Conservation (phyloP, 2,329 filamentous ascomycete species). For the Blumeria graminis region DNA sequence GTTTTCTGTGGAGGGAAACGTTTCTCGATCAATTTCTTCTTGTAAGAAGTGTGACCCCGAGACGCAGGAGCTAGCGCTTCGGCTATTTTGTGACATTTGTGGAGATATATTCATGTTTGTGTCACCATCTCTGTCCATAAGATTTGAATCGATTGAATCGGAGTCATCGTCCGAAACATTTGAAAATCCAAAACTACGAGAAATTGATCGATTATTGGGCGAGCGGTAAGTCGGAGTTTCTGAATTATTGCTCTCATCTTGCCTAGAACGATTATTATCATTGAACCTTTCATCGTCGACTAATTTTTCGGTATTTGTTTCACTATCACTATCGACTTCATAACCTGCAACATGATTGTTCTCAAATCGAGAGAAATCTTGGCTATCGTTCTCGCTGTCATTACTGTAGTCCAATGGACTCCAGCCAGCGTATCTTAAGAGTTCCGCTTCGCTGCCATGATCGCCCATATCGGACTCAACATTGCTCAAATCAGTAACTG, state of each 20-base stretch:
- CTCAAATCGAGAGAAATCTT: not conserved
- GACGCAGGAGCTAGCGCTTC: no score
- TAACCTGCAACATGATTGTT: constrained; percentile 3
- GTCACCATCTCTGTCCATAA: not conserved
- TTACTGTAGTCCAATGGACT: constrained; percentile 15
- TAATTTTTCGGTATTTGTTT: constrained; percentile 9
- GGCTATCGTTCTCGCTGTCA: constrained; percentile 9
- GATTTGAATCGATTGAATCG: not conserved
- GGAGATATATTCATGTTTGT: not conserved
- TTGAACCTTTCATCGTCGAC: not conserved
- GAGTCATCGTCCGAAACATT: not conserved
- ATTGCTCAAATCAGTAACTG: constrained; percentile 7
- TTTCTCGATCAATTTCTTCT: no score
- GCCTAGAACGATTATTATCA: not conserved
- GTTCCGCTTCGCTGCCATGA: constrained; percentile 8
- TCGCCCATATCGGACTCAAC: constrained; percentile 13
- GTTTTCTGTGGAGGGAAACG: no score
- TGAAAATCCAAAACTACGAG: not conserved
- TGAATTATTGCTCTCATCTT: not conserved
- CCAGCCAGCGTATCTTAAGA: constrained; percentile 12
- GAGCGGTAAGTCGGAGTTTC: not conserved
- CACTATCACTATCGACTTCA: constrained; percentile 10
- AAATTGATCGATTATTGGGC: not conserved
- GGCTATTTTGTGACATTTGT: no score
- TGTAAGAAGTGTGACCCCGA: no score